Evolutionary conservation across 192 early-diverging fungal genomes (phyloP).

Genomic region (Anaeromyces robustus): DNA sequence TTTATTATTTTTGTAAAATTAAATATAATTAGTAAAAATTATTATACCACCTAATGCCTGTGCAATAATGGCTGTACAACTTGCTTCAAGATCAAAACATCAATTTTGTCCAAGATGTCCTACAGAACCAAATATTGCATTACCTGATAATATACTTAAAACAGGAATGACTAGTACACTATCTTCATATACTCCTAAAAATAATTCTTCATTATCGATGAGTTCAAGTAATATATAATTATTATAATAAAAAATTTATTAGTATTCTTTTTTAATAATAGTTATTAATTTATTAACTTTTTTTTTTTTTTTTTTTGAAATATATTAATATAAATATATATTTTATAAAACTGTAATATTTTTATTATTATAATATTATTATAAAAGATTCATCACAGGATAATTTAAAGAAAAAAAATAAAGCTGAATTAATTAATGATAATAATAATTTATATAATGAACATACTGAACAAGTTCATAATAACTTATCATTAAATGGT

Average conservation of each 20-base stretch:
- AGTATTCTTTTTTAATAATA: no score
- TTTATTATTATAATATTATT: no score
- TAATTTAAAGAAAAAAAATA: not conserved
- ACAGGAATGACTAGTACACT: not conserved
- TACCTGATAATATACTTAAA: not conserved
- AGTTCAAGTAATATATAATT: not conserved
- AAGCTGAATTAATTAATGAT: not conserved
- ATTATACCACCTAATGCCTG: not conserved
- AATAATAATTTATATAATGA: not conserved
- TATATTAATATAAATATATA: no score
- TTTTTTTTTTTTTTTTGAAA: no score
- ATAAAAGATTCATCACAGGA: not conserved
- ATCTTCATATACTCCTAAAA: not conserved
- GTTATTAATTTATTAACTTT: no score
- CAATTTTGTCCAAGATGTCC: not conserved
- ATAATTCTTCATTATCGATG: not conserved
- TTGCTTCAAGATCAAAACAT: not conserved
- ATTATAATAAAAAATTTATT: no score
- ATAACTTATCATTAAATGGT: not conserved
- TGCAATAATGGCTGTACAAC: not conserved
- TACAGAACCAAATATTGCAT: not conserved
- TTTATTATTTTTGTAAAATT: no score
- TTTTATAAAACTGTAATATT: no score
- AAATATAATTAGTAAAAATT: no score
- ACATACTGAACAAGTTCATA: not conserved